Conservation (phyloP, 2,329 filamentous ascomycete genomes). For the Fusarium sp. region DNA sequence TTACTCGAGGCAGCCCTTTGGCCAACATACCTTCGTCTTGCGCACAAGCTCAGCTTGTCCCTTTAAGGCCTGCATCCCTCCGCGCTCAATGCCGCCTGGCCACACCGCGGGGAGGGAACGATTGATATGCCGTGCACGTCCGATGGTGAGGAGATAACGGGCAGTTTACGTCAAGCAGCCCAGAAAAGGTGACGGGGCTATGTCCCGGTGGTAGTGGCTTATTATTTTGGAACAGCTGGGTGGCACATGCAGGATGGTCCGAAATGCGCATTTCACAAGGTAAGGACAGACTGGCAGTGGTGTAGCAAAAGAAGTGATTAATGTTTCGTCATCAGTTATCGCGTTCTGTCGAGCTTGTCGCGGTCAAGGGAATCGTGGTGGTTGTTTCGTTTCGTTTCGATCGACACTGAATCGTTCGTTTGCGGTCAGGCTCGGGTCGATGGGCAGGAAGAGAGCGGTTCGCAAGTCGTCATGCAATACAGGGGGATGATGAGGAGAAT, state of each 20-base stretch:
- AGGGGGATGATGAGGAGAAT: neutral
- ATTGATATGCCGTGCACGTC: constrained; percentile 6
- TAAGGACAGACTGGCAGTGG: constrained; percentile 16
- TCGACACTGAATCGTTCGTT: constrained; percentile 16
- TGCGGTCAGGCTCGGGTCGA: constrained; percentile 21
- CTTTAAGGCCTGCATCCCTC: constrained; percentile 64
- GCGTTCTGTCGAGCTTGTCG: constrained; percentile 1
- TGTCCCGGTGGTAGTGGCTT: constrained; percentile 34
- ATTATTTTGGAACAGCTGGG: constrained; percentile 27
- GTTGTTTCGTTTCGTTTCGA: constrained; percentile 30
- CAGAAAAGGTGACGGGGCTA: constrained; percentile 22
- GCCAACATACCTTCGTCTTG: constrained; percentile 64
- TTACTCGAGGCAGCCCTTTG: neutral
- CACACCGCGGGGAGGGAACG: constrained; percentile 36
- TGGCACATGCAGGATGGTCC: constrained; percentile 37
- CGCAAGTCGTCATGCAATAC: constrained; percentile 6
- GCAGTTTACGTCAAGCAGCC: constrained; percentile 18
- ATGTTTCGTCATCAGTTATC: constrained; percentile 1
- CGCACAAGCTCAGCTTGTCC: constrained; percentile 67
- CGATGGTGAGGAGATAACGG: constrained; percentile 2
- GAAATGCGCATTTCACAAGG: constrained; percentile 16
- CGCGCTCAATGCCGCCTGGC: constrained; percentile 40
- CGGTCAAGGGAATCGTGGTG: constrained; percentile 18
- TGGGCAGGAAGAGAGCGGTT: constrained; percentile 3
- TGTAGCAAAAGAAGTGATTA: neutral